A percentile compares a stretch with the other conserved stretches of the same genome.
Evolutionary conservation across 2,329 filamentous ascomycete species (phyloP).

Genomic region (Cytospora paraplurivora): DNA sequence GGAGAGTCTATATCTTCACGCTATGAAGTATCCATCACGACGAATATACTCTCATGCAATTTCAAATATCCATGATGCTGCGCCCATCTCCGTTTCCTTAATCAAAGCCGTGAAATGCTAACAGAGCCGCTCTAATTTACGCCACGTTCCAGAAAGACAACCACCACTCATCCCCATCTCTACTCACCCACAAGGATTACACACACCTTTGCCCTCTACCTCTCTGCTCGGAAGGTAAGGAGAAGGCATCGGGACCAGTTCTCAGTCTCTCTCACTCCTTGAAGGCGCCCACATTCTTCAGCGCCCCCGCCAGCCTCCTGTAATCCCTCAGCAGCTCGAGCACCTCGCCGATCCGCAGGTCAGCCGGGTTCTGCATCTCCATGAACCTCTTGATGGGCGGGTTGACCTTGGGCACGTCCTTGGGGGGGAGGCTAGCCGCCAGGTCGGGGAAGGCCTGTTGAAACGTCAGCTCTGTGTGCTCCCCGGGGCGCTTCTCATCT

Average conservation of each 20-base stretch:
- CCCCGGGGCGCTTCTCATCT: not conserved
- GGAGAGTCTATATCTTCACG: not conserved
- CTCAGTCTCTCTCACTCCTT: slow-evolving; percentile 38
- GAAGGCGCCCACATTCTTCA: slow-evolving; percentile 66
- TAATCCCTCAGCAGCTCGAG: slow-evolving; percentile 73
- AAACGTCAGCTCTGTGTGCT: slow-evolving; percentile 1
- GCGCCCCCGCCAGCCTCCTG: slow-evolving; percentile 65
- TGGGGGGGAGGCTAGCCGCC: slow-evolving; percentile 56
- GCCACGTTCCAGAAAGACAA: not conserved
- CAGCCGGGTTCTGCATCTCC: slow-evolving; percentile 68
- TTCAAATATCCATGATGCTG: not conserved
- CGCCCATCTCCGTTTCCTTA: not conserved
- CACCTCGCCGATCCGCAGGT: slow-evolving; percentile 74
- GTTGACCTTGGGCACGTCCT: slow-evolving; percentile 56
- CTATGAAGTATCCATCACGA: not conserved
- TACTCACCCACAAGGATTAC: not conserved
- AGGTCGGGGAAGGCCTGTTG: slow-evolving; percentile 63
- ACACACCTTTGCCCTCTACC: not conserved
- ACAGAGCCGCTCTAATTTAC: not conserved
- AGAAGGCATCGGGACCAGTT: not conserved
- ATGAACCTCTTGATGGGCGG: slow-evolving; percentile 74
- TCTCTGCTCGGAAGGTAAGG: not conserved
- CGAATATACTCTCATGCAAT: not conserved
- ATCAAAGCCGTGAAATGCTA: not conserved
- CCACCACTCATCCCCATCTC: not conserved